phyloP scores from a whole-genome alignment of 495 filamentous ascomycete species.

The Hypoxylon subgilvum region DNA sequence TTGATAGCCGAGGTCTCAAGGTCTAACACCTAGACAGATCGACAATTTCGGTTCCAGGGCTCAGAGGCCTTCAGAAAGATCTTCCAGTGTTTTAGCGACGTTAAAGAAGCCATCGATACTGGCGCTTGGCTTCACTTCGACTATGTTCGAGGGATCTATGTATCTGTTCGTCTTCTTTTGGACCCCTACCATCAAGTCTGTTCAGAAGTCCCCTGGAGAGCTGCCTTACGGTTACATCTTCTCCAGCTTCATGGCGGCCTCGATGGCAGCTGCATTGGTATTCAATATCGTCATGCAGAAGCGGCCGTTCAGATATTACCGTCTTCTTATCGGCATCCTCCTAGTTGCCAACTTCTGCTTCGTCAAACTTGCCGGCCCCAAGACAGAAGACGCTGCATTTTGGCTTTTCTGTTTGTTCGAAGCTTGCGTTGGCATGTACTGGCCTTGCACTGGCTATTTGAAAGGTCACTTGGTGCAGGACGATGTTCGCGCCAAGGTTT shows the following conservation, averaged over 20 bases:
- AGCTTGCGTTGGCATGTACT: constrained; percentile 61
- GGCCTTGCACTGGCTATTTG: constrained; percentile 56
- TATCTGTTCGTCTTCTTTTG: constrained; percentile 67
- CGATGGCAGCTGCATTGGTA: constrained; percentile 56
- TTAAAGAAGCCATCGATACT: constrained; percentile 49
- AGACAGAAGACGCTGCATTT: constrained; percentile 53
- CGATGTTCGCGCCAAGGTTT: constrained; percentile 56
- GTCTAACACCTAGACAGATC: constrained; percentile 38
- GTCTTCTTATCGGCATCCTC: constrained; percentile 46
- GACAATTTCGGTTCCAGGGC: constrained; percentile 55
- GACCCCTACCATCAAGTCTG: constrained; percentile 55
- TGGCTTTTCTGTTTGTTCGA: constrained; percentile 63
- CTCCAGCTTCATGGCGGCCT: constrained; percentile 62
- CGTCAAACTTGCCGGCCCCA: constrained; percentile 46
- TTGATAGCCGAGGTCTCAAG: not conserved
- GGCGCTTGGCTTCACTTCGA: constrained; percentile 55
- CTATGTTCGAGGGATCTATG: constrained; percentile 64
- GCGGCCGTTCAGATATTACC: constrained; percentile 34
- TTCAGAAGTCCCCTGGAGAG: constrained; percentile 38
- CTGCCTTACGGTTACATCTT: constrained; percentile 65
- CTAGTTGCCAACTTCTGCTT: constrained; percentile 47
- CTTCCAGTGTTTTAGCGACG: constrained; percentile 20
- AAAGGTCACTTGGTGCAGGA: constrained; percentile 59
- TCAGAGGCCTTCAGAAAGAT: constrained; percentile 18
- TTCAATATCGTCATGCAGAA: constrained; percentile 50